phyloP scores from a whole-genome alignment of 2,329 filamentous ascomycete species.

The Cladosporium cucumerinum region DNA sequence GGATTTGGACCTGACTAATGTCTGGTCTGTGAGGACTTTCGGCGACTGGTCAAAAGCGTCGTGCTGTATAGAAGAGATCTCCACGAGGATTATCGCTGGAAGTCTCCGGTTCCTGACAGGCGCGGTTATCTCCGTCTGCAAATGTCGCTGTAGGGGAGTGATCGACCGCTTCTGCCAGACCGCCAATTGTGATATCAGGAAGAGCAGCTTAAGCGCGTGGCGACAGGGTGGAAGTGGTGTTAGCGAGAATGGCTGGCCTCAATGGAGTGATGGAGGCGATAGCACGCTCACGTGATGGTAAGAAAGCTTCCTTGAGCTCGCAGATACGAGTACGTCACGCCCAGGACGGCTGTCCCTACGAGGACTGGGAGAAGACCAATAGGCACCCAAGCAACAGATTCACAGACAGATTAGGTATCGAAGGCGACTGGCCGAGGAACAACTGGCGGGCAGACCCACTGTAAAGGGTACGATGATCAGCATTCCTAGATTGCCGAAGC shows the following conservation, averaged over 20 bases:
- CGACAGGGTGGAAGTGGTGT: not conserved
- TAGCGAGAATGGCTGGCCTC: not conserved
- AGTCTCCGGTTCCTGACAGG: not conserved
- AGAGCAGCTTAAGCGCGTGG: not conserved
- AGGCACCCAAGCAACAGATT: not conserved
- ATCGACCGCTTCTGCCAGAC: not conserved
- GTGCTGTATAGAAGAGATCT: not conserved
- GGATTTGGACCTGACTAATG: not conserved
- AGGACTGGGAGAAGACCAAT: not conserved
- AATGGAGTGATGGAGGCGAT: not conserved
- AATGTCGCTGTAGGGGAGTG: not conserved
- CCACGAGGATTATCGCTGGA: not conserved
- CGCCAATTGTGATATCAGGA: not conserved
- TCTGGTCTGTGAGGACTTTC: not conserved
- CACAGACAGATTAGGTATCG: not conserved
- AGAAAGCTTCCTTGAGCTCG: not conserved
- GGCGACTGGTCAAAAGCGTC: not conserved
- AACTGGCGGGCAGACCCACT: slow-evolving; percentile 6
- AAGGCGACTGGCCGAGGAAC: slow-evolving; percentile 5
- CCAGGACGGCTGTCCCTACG: not conserved
- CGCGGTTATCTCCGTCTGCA: not conserved
- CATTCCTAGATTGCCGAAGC: slow-evolving; percentile 9
- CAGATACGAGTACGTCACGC: not conserved
- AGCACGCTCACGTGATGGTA: not conserved
- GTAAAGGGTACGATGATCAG: slow-evolving; percentile 11